Conservation (phyloP, 345 rosid genomes). For the Eucalyptus regnans region DNA sequence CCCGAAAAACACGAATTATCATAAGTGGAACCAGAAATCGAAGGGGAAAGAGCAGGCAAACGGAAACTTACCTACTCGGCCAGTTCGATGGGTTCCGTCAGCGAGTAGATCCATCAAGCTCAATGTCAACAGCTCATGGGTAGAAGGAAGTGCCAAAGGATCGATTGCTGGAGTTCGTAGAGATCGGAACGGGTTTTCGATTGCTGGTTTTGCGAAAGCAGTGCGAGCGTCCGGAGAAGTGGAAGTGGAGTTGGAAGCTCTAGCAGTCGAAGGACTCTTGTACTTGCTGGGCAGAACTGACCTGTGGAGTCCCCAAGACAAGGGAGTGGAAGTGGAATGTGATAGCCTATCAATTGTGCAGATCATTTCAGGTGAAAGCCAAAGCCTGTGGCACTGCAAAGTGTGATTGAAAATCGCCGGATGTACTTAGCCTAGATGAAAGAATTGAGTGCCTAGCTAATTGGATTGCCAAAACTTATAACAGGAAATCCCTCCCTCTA, state of each 20-base stretch:
- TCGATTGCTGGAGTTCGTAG: background rate
- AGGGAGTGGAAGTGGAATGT: background rate
- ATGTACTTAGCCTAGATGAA: background rate
- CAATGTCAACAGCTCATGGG: background rate
- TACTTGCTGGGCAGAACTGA: background rate
- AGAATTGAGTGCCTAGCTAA: background rate
- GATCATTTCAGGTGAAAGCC: background rate
- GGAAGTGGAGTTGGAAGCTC: background rate
- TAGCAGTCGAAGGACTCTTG: background rate
- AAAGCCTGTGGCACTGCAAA: background rate
- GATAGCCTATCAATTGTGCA: background rate
- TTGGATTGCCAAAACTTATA: background rate
- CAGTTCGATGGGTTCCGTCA: background rate
- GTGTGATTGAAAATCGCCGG: background rate
- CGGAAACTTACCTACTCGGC: background rate
- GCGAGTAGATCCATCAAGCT: background rate
- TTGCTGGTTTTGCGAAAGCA: background rate
- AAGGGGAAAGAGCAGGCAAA: too few relatives aligned
- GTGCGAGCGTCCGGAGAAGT: background rate
- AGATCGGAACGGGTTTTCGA: background rate
- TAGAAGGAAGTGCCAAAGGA: background rate
- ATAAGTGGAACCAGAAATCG: too few relatives aligned
- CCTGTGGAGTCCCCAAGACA: background rate
- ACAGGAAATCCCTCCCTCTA: background rate
- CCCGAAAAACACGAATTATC: too few relatives aligned